Conservation (phyloP, 2,329 filamentous ascomycete species). For the Arthroderma uncinatum region DNA sequence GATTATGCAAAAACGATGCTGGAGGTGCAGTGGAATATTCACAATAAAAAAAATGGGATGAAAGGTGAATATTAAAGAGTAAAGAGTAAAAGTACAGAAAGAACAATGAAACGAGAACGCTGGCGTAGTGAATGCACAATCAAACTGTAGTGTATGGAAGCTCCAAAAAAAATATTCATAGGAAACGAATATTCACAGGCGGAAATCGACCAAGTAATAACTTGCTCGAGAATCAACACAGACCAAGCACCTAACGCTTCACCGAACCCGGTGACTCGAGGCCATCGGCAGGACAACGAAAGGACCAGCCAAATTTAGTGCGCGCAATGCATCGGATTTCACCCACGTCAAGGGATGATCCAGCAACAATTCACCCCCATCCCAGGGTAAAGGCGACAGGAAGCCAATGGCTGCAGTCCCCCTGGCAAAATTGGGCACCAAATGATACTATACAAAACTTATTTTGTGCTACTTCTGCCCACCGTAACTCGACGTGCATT, state of each 20-base stretch:
- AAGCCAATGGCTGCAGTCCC: background rate
- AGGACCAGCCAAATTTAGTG: background rate
- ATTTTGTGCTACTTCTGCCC: conserved; percentile 4
- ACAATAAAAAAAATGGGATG: background rate
- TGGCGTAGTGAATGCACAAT: background rate
- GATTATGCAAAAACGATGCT: background rate
- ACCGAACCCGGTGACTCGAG: background rate
- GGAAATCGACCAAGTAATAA: conserved; percentile 5
- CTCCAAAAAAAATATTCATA: background rate
- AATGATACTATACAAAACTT: background rate
- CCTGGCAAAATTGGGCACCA: conserved; percentile 5
- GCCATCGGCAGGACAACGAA: background rate
- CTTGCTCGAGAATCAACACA: background rate
- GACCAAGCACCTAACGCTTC: background rate
- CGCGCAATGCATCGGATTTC: conserved; percentile 1
- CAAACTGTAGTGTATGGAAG: background rate
- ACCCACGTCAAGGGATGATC: conserved; percentile 6
- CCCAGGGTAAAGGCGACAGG: background rate
- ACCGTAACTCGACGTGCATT: conserved; percentile 3
- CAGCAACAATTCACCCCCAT: conserved; percentile 2
- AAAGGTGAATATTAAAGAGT: background rate
- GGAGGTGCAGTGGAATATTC: background rate
- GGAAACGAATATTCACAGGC: background rate
- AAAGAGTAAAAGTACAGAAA: conserved; percentile 1
- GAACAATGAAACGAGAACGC: background rate